Percentiles rank a stretch among this genome's conserved stretches.
Conservation (phyloP, 805 yeast genomes). For the Barnettozyma sp. region DNA sequence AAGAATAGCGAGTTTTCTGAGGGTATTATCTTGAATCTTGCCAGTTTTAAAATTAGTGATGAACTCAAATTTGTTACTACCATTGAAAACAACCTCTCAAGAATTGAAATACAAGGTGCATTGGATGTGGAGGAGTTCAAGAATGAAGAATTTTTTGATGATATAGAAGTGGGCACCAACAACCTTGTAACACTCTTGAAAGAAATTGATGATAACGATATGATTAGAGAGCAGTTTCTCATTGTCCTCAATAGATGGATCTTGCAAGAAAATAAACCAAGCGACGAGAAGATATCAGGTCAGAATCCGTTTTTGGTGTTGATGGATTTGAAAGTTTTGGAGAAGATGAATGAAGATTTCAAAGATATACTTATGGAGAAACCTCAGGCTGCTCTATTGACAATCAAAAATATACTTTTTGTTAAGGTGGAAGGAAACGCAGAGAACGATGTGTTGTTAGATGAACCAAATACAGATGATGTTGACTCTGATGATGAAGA, state of each 20-base stretch:
- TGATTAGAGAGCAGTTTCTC: constrained; percentile 42
- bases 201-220: constrained; percentile 38
- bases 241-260: constrained; percentile 58
- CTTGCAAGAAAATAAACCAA: constrained; percentile 10
- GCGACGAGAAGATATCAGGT: constrained; percentile 12
- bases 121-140: constrained; percentile 6
- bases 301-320: constrained; percentile 49
- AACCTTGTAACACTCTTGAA: constrained; percentile 38
- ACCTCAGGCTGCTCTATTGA: constrained; percentile 49
- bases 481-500: constrained; percentile 36
- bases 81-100: constrained; percentile 31
- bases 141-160: constrained; percentile 32
- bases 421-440: constrained; percentile 11
- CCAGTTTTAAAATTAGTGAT: constrained; percentile 28
- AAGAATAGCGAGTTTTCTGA: constrained; percentile 23
- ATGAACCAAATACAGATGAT: constrained; percentile 21
- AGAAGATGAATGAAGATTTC: constrained; percentile 49
- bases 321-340: constrained; percentile 58
- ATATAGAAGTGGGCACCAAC: constrained; percentile 39
- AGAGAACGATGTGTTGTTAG: constrained; percentile 5
- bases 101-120: constrained; percentile 21
- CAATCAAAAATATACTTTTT: constrained; percentile 38
- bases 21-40: constrained; percentile 25
- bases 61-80: constrained; percentile 31
- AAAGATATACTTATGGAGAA: constrained; percentile 39